These are phyloP conservation scores for Aspergillus homomorphus DNA, from an alignment of 495 filamentous ascomycete genomes.

Conservation along the genomic window DNA sequence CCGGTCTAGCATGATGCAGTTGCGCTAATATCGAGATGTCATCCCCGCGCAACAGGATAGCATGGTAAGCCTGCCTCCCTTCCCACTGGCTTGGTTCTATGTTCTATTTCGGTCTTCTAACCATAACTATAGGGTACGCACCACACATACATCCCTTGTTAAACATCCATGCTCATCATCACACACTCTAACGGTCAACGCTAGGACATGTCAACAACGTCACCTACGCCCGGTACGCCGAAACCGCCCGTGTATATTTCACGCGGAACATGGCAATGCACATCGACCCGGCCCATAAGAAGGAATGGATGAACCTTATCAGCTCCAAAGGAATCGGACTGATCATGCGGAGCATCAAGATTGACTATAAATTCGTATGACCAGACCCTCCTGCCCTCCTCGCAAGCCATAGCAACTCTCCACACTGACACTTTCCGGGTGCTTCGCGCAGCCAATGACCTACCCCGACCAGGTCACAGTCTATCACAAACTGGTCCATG, in stretches of 20 bases:
- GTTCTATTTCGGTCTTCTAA: conserved; percentile 4
- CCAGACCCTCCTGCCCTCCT: not conserved
- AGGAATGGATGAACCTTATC: conserved; percentile 69
- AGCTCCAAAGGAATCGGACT: conserved; percentile 64
- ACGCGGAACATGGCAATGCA: conserved; percentile 68
- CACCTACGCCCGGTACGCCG: conserved; percentile 78
- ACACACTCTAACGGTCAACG: not conserved
- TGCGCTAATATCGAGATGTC: conserved; percentile 15
- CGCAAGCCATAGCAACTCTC: not conserved
- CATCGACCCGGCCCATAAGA: conserved; percentile 61
- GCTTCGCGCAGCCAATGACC: conserved; percentile 67
- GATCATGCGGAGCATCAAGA: conserved; percentile 76
- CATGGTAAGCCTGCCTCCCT: conserved; percentile 47
- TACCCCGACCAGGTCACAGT: conserved; percentile 85
- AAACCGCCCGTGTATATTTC: conserved; percentile 83
- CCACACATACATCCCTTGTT: conserved; percentile 4
- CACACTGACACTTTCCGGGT: conserved; percentile 7
- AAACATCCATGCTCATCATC: not conserved
- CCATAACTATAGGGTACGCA: conserved; percentile 26
- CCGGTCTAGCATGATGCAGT: not conserved
- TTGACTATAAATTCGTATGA: conserved; percentile 89
- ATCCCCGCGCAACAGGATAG: conserved; percentile 42
- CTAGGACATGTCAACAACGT: conserved; percentile 87
- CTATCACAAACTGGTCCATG: conserved; percentile 73
- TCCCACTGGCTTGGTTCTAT: not conserved